Evolutionary conservation across 164 flowering plant genomes (phyloP).

Genomic region (Cinnamomum micranthum): DNA sequence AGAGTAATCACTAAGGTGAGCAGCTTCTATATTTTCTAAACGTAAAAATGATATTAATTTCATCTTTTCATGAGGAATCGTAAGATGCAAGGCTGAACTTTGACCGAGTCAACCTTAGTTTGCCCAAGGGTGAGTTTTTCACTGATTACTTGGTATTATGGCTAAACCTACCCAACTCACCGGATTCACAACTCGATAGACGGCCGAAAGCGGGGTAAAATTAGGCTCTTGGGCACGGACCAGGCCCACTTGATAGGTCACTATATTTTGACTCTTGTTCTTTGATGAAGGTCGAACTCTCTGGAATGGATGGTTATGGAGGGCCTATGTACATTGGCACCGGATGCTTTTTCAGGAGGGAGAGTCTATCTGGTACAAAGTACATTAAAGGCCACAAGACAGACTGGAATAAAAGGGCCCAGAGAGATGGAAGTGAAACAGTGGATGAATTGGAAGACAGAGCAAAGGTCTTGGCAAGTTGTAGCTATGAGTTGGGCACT

Average conservation of each 20-base stretch:
- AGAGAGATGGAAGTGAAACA: slow-evolving; percentile 11
- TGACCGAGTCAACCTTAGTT: not conserved
- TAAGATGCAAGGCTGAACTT: not conserved
- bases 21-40: not conserved
- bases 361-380: slow-evolving; percentile 43
- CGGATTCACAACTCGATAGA: too few relatives aligned
- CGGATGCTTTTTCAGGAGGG: slow-evolving; percentile 76
- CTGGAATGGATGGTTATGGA: slow-evolving; percentile 42
- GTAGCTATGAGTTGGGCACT: slow-evolving; percentile 42
- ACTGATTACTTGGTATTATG: too few relatives aligned
- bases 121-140: too few relatives aligned
- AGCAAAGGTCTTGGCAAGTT: slow-evolving; percentile 42
- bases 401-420: slow-evolving; percentile 13
- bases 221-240: too few relatives aligned
- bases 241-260: not conserved
- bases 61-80: not conserved
- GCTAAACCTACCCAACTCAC: too few relatives aligned
- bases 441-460: slow-evolving; percentile 34
- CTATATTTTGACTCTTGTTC: not conserved
- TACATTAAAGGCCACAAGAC: slow-evolving; percentile 12
- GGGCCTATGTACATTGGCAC: slow-evolving; percentile 56
- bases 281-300: slow-evolving; percentile 9
- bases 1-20: slow-evolving; percentile 12
- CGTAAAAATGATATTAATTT: too few relatives aligned
- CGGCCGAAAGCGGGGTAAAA: too few relatives aligned